Evolutionary conservation across 768 basidiomycete genomes (phyloP).

Genomic region (Lactifluus subvellereus): DNA sequence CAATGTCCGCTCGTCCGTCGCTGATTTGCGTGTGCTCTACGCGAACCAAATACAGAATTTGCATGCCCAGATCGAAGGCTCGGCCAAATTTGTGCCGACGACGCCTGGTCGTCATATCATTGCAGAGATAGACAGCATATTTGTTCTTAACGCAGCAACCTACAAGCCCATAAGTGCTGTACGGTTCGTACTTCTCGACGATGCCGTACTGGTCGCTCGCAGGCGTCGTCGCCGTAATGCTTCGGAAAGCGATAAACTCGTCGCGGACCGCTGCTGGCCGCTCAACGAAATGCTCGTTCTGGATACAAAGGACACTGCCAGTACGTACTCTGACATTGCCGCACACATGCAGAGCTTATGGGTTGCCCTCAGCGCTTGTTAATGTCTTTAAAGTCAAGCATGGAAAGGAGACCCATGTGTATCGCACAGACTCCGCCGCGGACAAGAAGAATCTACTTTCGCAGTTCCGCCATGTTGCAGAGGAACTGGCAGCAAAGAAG

Average conservation of each 20-base stretch:
- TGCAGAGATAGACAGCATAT: slow-evolving; percentile 74
- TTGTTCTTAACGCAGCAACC: slow-evolving; percentile 87
- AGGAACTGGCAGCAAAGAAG: slow-evolving; percentile 81
- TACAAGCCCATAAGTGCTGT: slow-evolving; percentile 88
- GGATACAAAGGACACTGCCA: slow-evolving; percentile 92
- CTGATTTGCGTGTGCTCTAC: slow-evolving; percentile 90
- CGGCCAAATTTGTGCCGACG: slow-evolving; percentile 89
- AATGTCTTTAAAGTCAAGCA: slow-evolving; percentile 95
- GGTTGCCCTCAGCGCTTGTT: slow-evolving; percentile 53
- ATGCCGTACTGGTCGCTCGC: slow-evolving; percentile 83
- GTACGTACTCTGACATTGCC: slow-evolving; percentile 35
- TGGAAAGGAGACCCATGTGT: slow-evolving; percentile 92
- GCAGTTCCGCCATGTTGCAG: slow-evolving; percentile 87
- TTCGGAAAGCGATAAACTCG: slow-evolving; percentile 62
- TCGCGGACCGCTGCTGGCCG: slow-evolving; percentile 91
- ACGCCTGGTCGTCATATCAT: slow-evolving; percentile 90
- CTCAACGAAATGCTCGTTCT: slow-evolving; percentile 91
- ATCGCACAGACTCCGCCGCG: slow-evolving; percentile 69
- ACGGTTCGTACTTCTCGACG: slow-evolving; percentile 86
- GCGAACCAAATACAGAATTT: slow-evolving; percentile 91
- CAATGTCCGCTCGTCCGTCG: slow-evolving; percentile 83
- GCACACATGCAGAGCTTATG: neutral
- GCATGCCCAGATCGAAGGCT: slow-evolving; percentile 87
- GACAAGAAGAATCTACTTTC: slow-evolving; percentile 85
- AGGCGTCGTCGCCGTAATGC: slow-evolving; percentile 60